Base-by-base conservation (phyloP, 2,329 filamentous ascomycete genomes). In the Colletotrichum eremochloae region DNA sequence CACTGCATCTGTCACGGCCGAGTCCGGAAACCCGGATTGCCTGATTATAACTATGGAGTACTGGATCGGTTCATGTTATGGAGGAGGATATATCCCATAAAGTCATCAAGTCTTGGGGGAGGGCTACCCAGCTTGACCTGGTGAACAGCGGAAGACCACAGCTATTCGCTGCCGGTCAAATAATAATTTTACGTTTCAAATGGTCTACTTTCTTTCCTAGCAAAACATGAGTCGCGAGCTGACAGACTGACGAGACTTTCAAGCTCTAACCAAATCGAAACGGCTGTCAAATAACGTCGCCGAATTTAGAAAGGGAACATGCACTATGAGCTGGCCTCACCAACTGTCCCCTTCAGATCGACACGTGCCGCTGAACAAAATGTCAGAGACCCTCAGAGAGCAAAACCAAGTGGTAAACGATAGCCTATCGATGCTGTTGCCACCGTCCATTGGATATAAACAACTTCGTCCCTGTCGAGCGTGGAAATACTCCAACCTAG, bases 31-130 rank as follows among this genome's bases (percentile, higher is more conserved):
- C n/a, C 18, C 11, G 9, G 11, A 29, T 9, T 36, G 50, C 48
- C 53, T 24, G 65, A 46, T 36, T 31, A 24, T 31, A 56, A n/a
- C 24, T 31, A 36, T 52, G 65, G 69, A 63, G 50, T 53, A 57
- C 40, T 55, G 24, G 55, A 36, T n/a, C 31, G 24, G 55, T 29
- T n/a, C 31, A 29, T 42, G 44, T 57, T 24, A 18, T 46, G 42
- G 46, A 20, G 68, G 63, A 69, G 70, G 70, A 72, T 72, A 72
- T 72, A 70, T 72, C 70, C 70, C 40, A 69, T 48, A 63, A 11
- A 18, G 42, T 61, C 18, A 48, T 61, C n/a, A 24, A 42, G 40
- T 50, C 63, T 31, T 50, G 20, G 44, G 44, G 44, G 46, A 12
- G 46, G 20, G 31, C n/a, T 44, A 48, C 9, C 40, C 36, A 57